Conservation (phyloP, 1,139 yeast species). For the Chernovozyma aurita region DNA sequence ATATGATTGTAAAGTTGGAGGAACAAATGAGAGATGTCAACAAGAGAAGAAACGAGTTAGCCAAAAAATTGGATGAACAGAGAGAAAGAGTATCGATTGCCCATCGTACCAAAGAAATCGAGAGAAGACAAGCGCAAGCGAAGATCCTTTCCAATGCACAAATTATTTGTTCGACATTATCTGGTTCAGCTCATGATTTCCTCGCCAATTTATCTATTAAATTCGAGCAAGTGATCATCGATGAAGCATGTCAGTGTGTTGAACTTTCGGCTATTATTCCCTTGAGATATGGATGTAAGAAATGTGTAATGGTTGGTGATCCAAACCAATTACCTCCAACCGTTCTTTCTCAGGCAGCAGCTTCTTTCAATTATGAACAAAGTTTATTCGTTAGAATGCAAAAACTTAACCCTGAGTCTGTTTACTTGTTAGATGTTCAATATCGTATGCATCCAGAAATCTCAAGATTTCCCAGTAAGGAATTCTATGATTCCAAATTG, state of each 20-base stretch:
- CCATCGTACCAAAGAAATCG: conserved; percentile 72
- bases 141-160: conserved; percentile 74
- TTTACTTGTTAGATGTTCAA: conserved; percentile 83
- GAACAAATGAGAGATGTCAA: conserved; percentile 50
- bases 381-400: conserved; percentile 95
- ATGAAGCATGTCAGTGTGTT: conserved; percentile 98
- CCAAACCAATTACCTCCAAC: conserved; percentile 99
- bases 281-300: conserved; percentile 82
- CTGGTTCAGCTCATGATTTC: conserved; percentile 93
- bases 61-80: conserved; percentile 71
- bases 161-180: conserved; percentile 85
- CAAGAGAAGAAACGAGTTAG: conserved; percentile 60
- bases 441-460: conserved; percentile 80
- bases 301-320: conserved; percentile 98
- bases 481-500: conserved; percentile 71
- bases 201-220: conserved; percentile 68
- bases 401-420: conserved; percentile 53
- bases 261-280: conserved; percentile 93
- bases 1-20: conserved; percentile 43
- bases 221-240: conserved; percentile 92
- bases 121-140: conserved; percentile 69
- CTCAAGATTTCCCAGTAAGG: conserved; percentile 72
- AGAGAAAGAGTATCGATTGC: conserved; percentile 69
- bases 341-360: conserved; percentile 88
- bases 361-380: conserved; percentile 77